These are phyloP conservation scores for Alnus glutinosa DNA, from an alignment of 306 rosid genomes.

Conservation along the genomic window DNA sequence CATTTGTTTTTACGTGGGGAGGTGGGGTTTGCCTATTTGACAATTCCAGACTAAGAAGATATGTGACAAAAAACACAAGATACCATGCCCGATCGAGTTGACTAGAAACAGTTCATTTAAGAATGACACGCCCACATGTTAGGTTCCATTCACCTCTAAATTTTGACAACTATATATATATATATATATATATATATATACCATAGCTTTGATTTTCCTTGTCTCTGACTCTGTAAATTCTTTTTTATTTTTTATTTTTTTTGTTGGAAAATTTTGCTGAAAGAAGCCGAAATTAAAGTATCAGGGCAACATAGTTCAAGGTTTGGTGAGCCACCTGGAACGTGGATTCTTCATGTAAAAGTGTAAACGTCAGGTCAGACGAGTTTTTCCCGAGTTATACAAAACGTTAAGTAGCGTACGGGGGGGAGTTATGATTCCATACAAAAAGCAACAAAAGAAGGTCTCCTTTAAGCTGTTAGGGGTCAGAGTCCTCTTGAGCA, in stretches of 20 bases:
- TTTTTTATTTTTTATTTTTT: no score
- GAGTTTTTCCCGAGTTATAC: slow-evolving; percentile 20
- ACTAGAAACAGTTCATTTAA: slow-evolving; percentile 2
- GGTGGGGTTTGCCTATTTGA: neutral
- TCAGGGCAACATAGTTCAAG: neutral
- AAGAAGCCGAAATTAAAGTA: neutral
- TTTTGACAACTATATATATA: neutral
- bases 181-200: no score
- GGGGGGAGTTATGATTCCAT: neutral
- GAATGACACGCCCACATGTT: neutral
- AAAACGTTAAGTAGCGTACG: slow-evolving; percentile 18
- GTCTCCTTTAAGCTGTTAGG: slow-evolving; percentile 47
- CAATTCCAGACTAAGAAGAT: neutral
- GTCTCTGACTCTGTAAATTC: no score
- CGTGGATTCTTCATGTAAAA: neutral
- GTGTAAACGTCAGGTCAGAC: neutral
- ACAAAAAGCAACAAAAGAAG: slow-evolving; percentile 36
- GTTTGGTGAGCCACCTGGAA: slow-evolving; percentile 12
- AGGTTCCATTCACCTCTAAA: neutral
- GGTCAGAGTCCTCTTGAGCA: slow-evolving; percentile 24
- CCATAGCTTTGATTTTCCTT: no score
- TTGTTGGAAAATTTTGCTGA: no score
- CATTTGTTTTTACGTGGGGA: neutral
- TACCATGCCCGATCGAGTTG: neutral
- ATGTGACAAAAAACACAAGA: neutral